Evolutionary conservation across 768 basidiomycete genomes (phyloP).

Genomic region (Trametes coccinea): DNA sequence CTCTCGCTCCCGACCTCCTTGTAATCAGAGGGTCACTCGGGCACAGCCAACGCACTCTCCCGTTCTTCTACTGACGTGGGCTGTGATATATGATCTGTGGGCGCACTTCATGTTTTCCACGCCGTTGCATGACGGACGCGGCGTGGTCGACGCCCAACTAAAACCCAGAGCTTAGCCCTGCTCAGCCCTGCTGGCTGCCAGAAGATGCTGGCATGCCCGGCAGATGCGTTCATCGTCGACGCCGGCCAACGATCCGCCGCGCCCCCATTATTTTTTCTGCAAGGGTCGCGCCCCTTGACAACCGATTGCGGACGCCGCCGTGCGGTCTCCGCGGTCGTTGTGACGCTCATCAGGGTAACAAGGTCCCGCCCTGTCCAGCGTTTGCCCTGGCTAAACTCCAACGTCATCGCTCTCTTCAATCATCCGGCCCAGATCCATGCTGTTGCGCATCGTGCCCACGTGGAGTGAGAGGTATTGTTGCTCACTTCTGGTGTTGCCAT

Average conservation of each 20-base stretch:
- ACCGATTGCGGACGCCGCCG: constrained; percentile 13
- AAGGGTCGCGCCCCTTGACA: constrained; percentile 9
- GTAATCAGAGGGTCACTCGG: too few relatives aligned
- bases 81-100: constrained; percentile 20
- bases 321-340: constrained; percentile 16
- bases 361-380: background rate
- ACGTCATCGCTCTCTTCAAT: constrained; percentile 17
- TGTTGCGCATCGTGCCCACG: background rate
- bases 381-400: constrained; percentile 15
- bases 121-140: constrained; percentile 11
- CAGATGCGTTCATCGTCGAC: constrained; percentile 3
- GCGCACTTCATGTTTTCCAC: constrained; percentile 14
- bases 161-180: constrained; percentile 8
- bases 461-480: constrained; percentile 1
- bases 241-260: background rate
- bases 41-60: background rate
- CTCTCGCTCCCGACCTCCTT: background rate
- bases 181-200: background rate
- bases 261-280: constrained; percentile 2
- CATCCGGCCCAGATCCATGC: constrained; percentile 11
- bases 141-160: constrained; percentile 15
- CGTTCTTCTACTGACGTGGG: constrained; percentile 9
- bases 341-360: constrained; percentile 10
- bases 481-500: too few relatives aligned
- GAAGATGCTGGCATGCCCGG: background rate